Percentiles rank a stretch among this genome's conserved stretches.
Evolutionary conservation across 1,139 yeast genomes (phyloP).

Genomic region (Groenewaldozyma sp.): DNA sequence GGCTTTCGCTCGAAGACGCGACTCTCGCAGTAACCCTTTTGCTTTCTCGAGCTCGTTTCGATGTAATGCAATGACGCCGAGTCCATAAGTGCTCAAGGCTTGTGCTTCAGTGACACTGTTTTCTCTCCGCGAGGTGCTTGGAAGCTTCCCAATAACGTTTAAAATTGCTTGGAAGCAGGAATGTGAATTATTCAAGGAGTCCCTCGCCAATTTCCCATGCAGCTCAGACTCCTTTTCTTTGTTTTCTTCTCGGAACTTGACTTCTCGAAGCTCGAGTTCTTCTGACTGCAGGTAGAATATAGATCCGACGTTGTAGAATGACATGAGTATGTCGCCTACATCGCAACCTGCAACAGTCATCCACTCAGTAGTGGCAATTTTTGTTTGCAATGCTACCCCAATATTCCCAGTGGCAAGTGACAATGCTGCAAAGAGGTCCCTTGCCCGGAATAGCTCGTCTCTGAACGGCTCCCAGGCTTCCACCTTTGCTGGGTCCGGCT

Average conservation of each 20-base stretch:
- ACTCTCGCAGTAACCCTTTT: conserved; percentile 53
- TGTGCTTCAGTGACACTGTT: conserved; percentile 50
- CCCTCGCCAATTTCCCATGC: conserved; percentile 14
- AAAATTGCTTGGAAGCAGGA: conserved; percentile 33
- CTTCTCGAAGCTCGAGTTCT: conserved; percentile 46
- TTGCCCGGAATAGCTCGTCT: conserved; percentile 65
- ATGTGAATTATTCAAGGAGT: conserved; percentile 17
- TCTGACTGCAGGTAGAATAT: conserved; percentile 64
- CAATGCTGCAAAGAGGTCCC: conserved; percentile 61
- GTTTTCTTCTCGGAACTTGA: conserved; percentile 21
- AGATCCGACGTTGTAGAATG: conserved; percentile 63
- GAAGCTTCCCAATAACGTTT: conserved; percentile 44
- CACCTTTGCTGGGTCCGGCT: conserved; percentile 11
- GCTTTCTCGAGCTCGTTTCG: conserved; percentile 48
- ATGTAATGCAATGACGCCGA: conserved; percentile 71
- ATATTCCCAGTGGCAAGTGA: conserved; percentile 61
- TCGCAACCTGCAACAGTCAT: conserved; percentile 66
- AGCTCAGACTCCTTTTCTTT: conserved; percentile 12
- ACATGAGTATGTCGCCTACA: conserved; percentile 53
- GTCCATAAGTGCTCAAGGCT: conserved; percentile 75
- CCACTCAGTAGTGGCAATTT: conserved; percentile 59
- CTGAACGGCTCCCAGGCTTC: conserved; percentile 56
- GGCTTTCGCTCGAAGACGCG: conserved; percentile 61
- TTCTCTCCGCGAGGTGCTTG: conserved; percentile 36
- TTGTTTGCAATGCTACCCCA: conserved; percentile 51